Base-by-base conservation (phyloP, 2,329 filamentous ascomycete species). In the Ophiostoma populinum region DNA sequence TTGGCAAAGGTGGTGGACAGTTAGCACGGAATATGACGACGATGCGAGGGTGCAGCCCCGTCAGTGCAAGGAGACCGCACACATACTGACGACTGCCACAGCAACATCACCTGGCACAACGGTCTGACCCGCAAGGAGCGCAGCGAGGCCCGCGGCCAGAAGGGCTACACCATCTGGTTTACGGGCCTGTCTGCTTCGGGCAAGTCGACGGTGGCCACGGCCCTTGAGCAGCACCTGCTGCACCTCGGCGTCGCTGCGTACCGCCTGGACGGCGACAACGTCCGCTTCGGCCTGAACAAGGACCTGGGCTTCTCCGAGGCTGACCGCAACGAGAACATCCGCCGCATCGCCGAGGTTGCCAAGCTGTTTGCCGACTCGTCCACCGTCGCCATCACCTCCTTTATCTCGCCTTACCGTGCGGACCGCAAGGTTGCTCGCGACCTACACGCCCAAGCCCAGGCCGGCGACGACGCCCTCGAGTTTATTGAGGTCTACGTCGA, bases 241-340 rank as follows among this genome's bases (percentile, higher is more conserved):
- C 85, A 92, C 56, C 68, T 82, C 9, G 79, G 77, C 28, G 63
- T 90, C 34, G 64, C 77, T 37, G 80, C 86, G 41, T 98, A 98
- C 70, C 76, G 90, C 35, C 76, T 98, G 20, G 90, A 98, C 59
- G 90, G 87, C 51, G 90, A 98, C 70, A 98, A 98, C 60, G 79
- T 98, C 46, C 87, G 90, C 42, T 94, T 95, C 62, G 90, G 90
- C 12, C 69, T 98, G 46, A 98, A 95, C 73, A 92, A 92, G 61
- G 87, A 95, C 62, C 70, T 98, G 9, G 87, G 87, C 12, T 98
- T 95, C 65, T 80, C 74, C 44, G 87, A 93, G 53, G 73, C 75
- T 52, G 86, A 94, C 63, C 75, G 90, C 48, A 92, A 87, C 54
- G 90, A 98, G 68, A 98, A 98, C 63, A 98, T 98, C 54, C 75